Conservation (phyloP, 2,329 filamentous ascomycete species). For the Beauveria australis region DNA sequence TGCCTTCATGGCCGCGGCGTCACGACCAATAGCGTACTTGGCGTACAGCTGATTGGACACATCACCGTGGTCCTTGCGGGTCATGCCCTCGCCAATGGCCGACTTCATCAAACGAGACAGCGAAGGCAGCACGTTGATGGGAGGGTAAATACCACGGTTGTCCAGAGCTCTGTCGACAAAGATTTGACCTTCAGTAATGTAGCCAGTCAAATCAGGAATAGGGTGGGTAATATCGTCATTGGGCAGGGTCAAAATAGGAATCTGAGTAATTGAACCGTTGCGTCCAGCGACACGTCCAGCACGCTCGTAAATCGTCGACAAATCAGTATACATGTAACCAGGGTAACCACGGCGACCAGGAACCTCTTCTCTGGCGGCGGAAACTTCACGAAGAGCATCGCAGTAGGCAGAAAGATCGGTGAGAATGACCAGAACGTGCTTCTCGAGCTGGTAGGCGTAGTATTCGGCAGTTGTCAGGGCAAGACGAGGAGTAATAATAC, state of each 20-base stretch:
- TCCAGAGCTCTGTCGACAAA: conserved; percentile 88
- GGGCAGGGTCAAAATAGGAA: conserved; percentile 98
- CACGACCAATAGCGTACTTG: conserved; percentile 98
- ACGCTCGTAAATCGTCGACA: conserved; percentile 99
- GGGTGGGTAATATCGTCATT: conserved; percentile 99
- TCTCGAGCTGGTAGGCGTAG: conserved; percentile 99
- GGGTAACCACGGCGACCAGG: conserved; percentile 98
- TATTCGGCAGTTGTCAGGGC: conserved; percentile 98
- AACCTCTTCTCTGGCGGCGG: conserved; percentile 95
- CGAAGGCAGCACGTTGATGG: conserved; percentile 96
- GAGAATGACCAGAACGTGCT: conserved; percentile 97
- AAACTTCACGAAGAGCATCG: conserved; percentile 97
- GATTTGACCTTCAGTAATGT: conserved; percentile 98
- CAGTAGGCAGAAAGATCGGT: conserved; percentile 98
- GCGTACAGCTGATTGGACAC: conserved; percentile 99
- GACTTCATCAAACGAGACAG: conserved; percentile 99
- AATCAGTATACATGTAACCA: conserved; percentile 99
- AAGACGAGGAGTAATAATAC: conserved; percentile 98
- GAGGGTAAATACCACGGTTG: conserved; percentile 97
- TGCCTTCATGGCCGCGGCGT: conserved; percentile 97
- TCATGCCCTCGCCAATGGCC: conserved; percentile 95
- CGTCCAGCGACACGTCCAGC: conserved; percentile 94
- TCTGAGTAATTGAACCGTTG: conserved; percentile 98
- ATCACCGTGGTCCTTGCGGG: conserved; percentile 92
- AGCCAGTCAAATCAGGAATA: conserved; percentile 96